Conservation (phyloP, 331 rosid genomes). For the Ulmus americana region DNA sequence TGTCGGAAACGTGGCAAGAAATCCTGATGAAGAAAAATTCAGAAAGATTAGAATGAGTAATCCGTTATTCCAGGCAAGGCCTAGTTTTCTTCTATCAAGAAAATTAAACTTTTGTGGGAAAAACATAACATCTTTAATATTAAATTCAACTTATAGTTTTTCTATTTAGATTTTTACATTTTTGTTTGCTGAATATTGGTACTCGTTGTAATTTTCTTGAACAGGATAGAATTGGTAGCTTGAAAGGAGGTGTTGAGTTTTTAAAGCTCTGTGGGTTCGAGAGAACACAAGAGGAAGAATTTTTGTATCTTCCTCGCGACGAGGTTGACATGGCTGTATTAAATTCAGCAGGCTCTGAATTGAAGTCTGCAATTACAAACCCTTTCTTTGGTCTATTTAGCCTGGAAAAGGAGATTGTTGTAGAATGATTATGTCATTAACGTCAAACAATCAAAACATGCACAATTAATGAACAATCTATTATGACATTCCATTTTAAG, state of each 20-base stretch:
- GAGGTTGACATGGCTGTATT: constrained; percentile 39
- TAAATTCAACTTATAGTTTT: neutral
- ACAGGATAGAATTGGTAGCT: constrained; percentile 85
- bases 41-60: constrained; percentile 69
- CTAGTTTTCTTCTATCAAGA: neutral
- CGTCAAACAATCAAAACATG: neutral
- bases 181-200: neutral
- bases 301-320: constrained; percentile 56
- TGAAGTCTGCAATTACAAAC: constrained; percentile 64
- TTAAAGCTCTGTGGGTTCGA: constrained; percentile 83
- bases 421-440: neutral
- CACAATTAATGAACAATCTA: too few species aligned
- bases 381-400: constrained; percentile 82
- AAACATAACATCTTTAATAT: too few species aligned
- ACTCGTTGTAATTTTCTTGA: neutral
- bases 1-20: constrained; percentile 62
- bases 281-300: constrained; percentile 44
- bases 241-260: constrained; percentile 63
- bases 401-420: constrained; percentile 9
- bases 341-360: constrained; percentile 48
- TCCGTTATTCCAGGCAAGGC: constrained; percentile 53
- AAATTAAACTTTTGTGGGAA: too few species aligned
- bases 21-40: constrained; percentile 67
- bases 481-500: neutral
- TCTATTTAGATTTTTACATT: neutral